Conservation (phyloP, 2,329 filamentous ascomycete species). For the Mycocentrospora acerina region DNA sequence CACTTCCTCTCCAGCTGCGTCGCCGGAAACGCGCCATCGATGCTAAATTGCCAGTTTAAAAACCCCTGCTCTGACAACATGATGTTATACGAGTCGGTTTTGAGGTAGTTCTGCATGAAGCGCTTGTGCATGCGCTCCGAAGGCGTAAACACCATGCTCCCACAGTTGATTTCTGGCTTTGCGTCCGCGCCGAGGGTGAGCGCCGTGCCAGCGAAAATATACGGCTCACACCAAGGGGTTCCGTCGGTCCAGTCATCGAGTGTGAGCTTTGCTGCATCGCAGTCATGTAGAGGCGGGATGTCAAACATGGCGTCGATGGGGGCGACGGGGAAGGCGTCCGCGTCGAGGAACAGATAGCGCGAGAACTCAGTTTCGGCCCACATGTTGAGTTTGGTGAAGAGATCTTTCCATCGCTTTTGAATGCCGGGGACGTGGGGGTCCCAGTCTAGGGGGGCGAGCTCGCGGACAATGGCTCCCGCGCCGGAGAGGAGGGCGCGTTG, state of each 20-base stretch:
- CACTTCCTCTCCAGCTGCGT: slow-evolving; percentile 26
- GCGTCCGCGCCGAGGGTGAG: slow-evolving; percentile 16
- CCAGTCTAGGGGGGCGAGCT: slow-evolving; percentile 32
- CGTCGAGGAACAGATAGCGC: slow-evolving; percentile 37
- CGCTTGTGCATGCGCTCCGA: slow-evolving; percentile 31
- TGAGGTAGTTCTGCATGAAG: slow-evolving; percentile 35
- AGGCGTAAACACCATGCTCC: slow-evolving; percentile 35
- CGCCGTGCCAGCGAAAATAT: slow-evolving; percentile 31
- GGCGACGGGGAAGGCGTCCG: slow-evolving; percentile 34
- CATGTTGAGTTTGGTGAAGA: slow-evolving; percentile 41
- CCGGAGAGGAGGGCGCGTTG: slow-evolving; percentile 34
- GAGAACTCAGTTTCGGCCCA: slow-evolving; percentile 35
- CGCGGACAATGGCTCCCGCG: slow-evolving; percentile 36
- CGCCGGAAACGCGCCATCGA: slow-evolving; percentile 30
- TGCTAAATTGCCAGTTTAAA: slow-evolving; percentile 36
- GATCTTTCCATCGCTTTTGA: slow-evolving; percentile 33
- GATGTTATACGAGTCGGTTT: slow-evolving; percentile 32
- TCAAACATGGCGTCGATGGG: slow-evolving; percentile 37
- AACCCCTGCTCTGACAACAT: slow-evolving; percentile 38
- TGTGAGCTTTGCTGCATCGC: slow-evolving; percentile 21
- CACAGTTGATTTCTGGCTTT: slow-evolving; percentile 32
- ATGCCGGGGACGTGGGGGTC: slow-evolving; percentile 23
- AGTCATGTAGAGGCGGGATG: slow-evolving; percentile 18
- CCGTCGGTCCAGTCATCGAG: slow-evolving; percentile 28
- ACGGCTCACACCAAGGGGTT: slow-evolving; percentile 28